Percentiles rank a stretch among this genome's conserved stretches.
Evolutionary conservation across 768 basidiomycete genomes (phyloP).

Genomic region (Tephrocybe sp.): DNA sequence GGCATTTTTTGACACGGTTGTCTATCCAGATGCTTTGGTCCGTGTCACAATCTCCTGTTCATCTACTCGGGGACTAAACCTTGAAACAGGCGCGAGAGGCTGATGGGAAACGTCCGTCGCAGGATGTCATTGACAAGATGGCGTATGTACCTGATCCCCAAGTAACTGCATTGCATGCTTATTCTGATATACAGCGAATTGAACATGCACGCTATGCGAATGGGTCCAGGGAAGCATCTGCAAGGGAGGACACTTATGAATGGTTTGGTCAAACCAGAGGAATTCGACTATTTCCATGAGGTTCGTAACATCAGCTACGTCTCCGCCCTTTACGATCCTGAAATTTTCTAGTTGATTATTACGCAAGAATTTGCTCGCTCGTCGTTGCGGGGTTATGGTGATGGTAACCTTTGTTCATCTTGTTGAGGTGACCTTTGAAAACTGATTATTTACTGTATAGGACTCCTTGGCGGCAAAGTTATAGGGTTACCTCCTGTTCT

Average conservation of each 20-base stretch:
- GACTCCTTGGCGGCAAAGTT: slow-evolving; percentile 73
- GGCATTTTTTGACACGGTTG: slow-evolving; percentile 61
- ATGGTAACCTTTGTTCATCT: slow-evolving; percentile 42
- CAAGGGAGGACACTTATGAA: slow-evolving; percentile 78
- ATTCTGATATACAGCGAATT: slow-evolving; percentile 39
- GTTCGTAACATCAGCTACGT: slow-evolving; percentile 24
- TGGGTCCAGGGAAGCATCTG: slow-evolving; percentile 93
- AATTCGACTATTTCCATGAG: slow-evolving; percentile 91
- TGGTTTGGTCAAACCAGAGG: slow-evolving; percentile 80
- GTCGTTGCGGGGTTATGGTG: slow-evolving; percentile 77
- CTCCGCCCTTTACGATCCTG: slow-evolving; percentile 5
- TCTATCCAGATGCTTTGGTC: slow-evolving; percentile 47
- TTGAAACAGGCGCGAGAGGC: slow-evolving; percentile 63
- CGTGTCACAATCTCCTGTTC: not conserved
- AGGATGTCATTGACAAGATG: slow-evolving; percentile 81
- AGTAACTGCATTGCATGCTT: slow-evolving; percentile 48
- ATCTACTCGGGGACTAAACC: not conserved
- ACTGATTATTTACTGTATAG: slow-evolving; percentile 26
- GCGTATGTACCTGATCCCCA: slow-evolving; percentile 65
- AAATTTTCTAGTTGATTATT: slow-evolving; percentile 58
- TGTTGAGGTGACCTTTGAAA: not conserved
- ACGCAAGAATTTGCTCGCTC: slow-evolving; percentile 79
- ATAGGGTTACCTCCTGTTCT: slow-evolving; percentile 89
- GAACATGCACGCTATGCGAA: slow-evolving; percentile 86
- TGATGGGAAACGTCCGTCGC: slow-evolving; percentile 81